phyloP scores from a whole-genome alignment of 495 filamentous ascomycete genomes.

The Pseudoneurospora amorphoporcata region DNA sequence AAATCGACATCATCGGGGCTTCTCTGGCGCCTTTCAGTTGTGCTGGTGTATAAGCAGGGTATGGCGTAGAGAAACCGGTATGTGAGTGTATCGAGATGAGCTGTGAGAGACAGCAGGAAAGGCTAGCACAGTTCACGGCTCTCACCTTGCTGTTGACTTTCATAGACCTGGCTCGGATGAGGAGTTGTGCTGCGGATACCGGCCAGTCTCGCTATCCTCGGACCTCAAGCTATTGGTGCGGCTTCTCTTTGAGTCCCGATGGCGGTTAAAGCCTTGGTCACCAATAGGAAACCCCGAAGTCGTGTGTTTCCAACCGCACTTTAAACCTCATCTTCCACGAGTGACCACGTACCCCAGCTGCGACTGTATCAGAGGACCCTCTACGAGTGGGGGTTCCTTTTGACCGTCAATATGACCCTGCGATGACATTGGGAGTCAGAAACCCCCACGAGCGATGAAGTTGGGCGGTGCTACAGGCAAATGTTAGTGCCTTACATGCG shows the following conservation, averaged over 20 bases:
- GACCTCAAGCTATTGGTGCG: neutral
- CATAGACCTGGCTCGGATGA: neutral
- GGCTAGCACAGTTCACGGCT: neutral
- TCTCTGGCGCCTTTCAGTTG: neutral
- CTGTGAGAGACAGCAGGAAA: neutral
- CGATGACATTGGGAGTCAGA: neutral
- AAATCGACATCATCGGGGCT: neutral
- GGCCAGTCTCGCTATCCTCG: neutral
- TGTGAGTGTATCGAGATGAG: neutral
- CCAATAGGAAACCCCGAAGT: neutral
- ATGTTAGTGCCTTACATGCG: neutral
- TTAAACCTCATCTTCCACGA: neutral
- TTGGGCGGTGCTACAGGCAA: neutral
- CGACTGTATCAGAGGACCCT: neutral
- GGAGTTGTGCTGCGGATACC: neutral
- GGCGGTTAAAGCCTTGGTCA: neutral
- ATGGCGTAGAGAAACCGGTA: neutral
- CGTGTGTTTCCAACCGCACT: neutral
- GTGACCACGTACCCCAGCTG: neutral
- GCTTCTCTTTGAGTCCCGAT: neutral
- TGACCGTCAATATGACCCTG: neutral
- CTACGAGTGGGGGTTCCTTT: neutral
- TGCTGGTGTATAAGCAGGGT: neutral
- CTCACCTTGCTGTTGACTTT: neutral
- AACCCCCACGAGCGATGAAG: neutral